A percentile compares a stretch with the other conserved stretches of the same genome.
These are phyloP conservation scores for Tetrastigma voinierianum DNA, from an alignment of 164 flowering plant species.

Conservation along the genomic window DNA sequence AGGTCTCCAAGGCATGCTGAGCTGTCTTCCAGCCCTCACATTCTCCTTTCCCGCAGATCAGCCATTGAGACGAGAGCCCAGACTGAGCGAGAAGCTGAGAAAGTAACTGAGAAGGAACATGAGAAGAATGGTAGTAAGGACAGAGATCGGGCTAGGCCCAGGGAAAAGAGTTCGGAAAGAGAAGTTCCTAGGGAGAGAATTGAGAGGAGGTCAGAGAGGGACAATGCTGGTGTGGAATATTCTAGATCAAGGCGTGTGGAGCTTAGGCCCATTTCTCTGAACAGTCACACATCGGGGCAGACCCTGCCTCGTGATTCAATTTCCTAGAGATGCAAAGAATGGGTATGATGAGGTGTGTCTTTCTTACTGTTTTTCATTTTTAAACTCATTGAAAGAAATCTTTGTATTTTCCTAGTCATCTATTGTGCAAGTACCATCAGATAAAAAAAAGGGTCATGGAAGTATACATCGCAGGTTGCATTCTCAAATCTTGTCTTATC, in stretches of 20 bases:
- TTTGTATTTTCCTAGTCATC: no score
- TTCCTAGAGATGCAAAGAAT: conserved; percentile 27
- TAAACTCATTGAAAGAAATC: no score
- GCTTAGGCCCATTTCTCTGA: conserved; percentile 47
- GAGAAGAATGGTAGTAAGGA: conserved; percentile 27
- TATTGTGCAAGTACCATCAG: no score
- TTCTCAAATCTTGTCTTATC: no score
- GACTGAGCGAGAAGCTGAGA: conserved; percentile 31
- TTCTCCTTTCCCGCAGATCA: conserved; percentile 56
- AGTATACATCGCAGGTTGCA: no score
- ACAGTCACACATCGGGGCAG: conserved; percentile 29
- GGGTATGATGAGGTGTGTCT: conserved; percentile 55
- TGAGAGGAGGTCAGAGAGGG: conserved; percentile 42
- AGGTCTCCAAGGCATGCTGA: conserved; percentile 20
- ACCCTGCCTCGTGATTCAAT: conserved; percentile 42
- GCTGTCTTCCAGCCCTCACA: conserved; percentile 15
- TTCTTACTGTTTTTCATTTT: neutral
- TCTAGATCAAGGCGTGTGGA: conserved; percentile 37
- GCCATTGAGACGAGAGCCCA: conserved; percentile 41
- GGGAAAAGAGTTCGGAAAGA: conserved; percentile 29
- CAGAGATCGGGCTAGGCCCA: conserved; percentile 32
- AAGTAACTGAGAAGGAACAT: conserved; percentile 20
- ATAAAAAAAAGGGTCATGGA: no score
- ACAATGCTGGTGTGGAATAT: conserved; percentile 27
- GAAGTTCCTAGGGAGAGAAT: conserved; percentile 28